Evolutionary conservation across 2,329 filamentous ascomycete genomes (phyloP).

Genomic region (Talaromyces rugulosus): DNA sequence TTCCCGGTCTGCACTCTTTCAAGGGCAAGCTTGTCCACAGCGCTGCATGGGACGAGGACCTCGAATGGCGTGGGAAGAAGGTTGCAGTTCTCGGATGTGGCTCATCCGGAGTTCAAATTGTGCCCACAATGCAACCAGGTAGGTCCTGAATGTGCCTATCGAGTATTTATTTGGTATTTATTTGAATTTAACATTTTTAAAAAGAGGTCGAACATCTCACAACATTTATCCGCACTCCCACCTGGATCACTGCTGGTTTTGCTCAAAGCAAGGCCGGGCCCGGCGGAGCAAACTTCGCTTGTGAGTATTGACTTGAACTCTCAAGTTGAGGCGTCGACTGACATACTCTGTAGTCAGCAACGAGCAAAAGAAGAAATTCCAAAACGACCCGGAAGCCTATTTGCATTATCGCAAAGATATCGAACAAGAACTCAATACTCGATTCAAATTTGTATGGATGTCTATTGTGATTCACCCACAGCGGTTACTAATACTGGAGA

Average conservation of each 20-base stretch:
- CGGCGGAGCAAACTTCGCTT: conserved; percentile 15
- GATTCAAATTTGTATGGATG: not conserved
- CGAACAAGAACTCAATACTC: not conserved
- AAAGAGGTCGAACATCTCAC: not conserved
- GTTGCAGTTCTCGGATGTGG: conserved; percentile 13
- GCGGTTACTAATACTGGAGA: not conserved
- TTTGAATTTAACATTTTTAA: too few species aligned
- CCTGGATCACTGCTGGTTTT: conserved; percentile 12
- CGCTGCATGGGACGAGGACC: conserved; percentile 28
- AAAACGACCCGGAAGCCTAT: not conserved
- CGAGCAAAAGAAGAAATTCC: not conserved
- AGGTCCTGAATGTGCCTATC: too few species aligned
- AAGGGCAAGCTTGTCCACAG: conserved; percentile 36
- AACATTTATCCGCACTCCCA: conserved; percentile 8
- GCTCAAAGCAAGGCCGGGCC: conserved; percentile 7
- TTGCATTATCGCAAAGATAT: not conserved
- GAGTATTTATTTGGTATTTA: too few species aligned
- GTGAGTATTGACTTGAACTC: not conserved
- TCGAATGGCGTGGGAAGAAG: conserved; percentile 16
- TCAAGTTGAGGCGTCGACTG: not conserved
- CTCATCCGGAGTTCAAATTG: not conserved
- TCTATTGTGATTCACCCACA: not conserved
- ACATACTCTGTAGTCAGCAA: not conserved
- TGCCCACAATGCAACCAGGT: not conserved
- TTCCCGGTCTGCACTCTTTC: conserved; percentile 40